A percentile compares a stretch with the other conserved stretches of the same genome.
These are phyloP conservation scores for Bullera alba DNA, from an alignment of 768 basidiomycete genomes.

Conservation along the genomic window DNA sequence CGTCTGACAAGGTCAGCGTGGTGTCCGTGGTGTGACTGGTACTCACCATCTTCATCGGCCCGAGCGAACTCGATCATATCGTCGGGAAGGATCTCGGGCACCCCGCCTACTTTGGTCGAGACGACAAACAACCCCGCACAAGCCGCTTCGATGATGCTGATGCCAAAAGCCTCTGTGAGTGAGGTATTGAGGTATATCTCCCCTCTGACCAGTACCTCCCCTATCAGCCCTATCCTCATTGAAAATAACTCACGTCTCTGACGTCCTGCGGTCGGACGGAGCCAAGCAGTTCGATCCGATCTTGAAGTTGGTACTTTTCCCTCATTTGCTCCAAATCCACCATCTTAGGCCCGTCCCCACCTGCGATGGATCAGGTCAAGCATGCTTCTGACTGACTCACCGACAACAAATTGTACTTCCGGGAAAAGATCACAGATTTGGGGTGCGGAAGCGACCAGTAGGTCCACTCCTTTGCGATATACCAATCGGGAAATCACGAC, in stretches of 20 bases:
- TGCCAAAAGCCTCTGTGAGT: slow-evolving; percentile 92
- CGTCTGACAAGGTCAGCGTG: slow-evolving; percentile 54
- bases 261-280: slow-evolving; percentile 74
- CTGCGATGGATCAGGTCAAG: slow-evolving; percentile 46
- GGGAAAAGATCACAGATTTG: slow-evolving; percentile 78
- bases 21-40: not conserved
- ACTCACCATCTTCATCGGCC: slow-evolving; percentile 84
- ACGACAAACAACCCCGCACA: slow-evolving; percentile 91
- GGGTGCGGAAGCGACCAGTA: slow-evolving; percentile 86
- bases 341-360: slow-evolving; percentile 91
- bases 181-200: slow-evolving; percentile 93
- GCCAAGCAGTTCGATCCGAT: slow-evolving; percentile 83
- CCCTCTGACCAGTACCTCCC: slow-evolving; percentile 73
- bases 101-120: slow-evolving; percentile 86
- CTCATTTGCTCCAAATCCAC: slow-evolving; percentile 92
- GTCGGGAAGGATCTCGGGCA: slow-evolving; percentile 85
- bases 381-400: slow-evolving; percentile 48
- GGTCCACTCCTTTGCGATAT: slow-evolving; percentile 93
- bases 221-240: not conserved
- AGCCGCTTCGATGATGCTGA: slow-evolving; percentile 94
- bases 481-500: slow-evolving; percentile 83
- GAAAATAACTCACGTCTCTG: slow-evolving; percentile 55
- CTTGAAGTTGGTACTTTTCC: slow-evolving; percentile 80
- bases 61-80: slow-evolving; percentile 94
- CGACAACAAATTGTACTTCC: slow-evolving; percentile 80